Evolutionary conservation across 1,284 basidiomycete species (phyloP).

Genomic region (Ceratobasidium sp.): DNA sequence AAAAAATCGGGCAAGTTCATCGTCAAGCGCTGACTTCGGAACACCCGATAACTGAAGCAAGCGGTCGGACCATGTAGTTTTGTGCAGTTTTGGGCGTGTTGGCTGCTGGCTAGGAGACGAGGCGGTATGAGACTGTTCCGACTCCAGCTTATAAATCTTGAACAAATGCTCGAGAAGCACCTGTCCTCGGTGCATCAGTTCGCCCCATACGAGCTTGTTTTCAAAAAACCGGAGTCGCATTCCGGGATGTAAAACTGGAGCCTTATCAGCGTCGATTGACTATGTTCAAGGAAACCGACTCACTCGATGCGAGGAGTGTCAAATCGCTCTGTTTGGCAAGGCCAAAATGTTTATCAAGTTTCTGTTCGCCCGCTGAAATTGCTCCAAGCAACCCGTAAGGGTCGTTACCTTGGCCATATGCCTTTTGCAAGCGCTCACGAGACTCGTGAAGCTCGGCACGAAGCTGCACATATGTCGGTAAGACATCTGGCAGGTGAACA

Average conservation of each 20-base stretch:
- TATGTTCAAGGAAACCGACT: neutral
- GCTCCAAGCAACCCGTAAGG: neutral
- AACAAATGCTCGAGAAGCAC: too few species aligned
- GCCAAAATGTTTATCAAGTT: constrained; percentile 1
- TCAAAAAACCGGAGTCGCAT: neutral
- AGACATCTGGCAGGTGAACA: neutral
- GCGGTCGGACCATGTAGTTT: too few species aligned
- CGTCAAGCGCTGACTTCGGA: too few species aligned
- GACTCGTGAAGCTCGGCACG: neutral
- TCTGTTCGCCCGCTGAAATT: neutral
- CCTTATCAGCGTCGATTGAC: too few species aligned
- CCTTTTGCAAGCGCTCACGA: neutral
- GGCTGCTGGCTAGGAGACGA: too few species aligned
- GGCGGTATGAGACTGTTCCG: too few species aligned
- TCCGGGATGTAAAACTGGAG: constrained; percentile 19
- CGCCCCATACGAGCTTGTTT: too few species aligned
- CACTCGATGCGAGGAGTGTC: neutral
- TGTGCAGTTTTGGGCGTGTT: too few species aligned
- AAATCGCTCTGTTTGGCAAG: neutral
- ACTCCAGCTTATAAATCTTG: too few species aligned
- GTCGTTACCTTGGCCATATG: neutral
- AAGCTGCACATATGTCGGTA: neutral
- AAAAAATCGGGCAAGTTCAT: too few species aligned
- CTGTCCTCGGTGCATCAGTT: too few species aligned
- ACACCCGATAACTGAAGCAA: too few species aligned